Evolutionary conservation across 352 stramenopile species (phyloP).

Genomic region (Pythium sp.): DNA sequence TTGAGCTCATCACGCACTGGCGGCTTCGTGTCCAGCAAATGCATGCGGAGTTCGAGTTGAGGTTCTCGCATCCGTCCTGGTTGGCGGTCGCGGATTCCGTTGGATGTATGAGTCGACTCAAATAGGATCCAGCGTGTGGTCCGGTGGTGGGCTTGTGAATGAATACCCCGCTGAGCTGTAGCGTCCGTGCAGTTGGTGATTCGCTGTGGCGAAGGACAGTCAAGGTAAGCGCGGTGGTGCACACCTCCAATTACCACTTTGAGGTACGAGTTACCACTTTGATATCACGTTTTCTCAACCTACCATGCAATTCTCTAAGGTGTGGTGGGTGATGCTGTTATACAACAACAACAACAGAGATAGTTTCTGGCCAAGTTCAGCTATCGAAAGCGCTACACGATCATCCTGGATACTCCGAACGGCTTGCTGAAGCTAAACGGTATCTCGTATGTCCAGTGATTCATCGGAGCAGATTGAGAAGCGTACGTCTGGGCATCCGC

Average conservation of each 20-base stretch:
- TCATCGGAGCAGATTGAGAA: background rate
- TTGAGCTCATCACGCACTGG: background rate
- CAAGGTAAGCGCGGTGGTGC: conserved; percentile 15
- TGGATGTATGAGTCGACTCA: background rate
- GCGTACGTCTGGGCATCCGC: conserved; percentile 6
- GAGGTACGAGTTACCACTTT: background rate
- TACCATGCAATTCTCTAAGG: background rate
- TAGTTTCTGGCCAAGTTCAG: background rate
- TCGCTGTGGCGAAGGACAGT: background rate
- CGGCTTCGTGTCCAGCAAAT: background rate
- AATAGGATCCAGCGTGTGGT: background rate
- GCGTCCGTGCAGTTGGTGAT: background rate
- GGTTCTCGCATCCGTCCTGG: background rate
- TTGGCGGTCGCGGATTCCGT: background rate
- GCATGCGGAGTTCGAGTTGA: background rate
- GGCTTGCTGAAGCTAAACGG: conserved; percentile 2
- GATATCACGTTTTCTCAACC: background rate
- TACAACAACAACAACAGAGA: background rate
- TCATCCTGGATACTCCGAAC: background rate
- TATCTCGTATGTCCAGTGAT: conserved; percentile 2
- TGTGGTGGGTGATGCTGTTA: background rate
- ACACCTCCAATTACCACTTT: conserved; percentile 9
- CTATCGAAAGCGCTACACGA: conserved; percentile 13
- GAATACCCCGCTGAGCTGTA: conserved; percentile 2
- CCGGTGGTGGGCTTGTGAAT: conserved; percentile 21